These are phyloP conservation scores for Solanum dulcamara DNA, from an alignment of 257 asterid species.

Conservation along the genomic window DNA sequence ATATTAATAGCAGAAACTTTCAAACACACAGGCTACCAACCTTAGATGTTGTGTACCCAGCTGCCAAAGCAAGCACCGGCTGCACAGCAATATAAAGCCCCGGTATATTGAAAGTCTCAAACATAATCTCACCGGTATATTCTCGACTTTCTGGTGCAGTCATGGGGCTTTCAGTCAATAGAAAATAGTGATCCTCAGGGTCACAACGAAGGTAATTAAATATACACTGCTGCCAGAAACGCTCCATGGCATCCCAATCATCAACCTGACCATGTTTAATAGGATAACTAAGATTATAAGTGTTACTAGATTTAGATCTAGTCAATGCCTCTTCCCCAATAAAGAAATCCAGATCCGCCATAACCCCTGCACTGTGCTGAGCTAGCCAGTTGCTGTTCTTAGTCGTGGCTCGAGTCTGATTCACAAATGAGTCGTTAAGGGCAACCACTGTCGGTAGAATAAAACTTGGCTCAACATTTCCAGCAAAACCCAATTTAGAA, in stretches of 20 bases:
- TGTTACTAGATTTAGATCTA: conserved; percentile 59
- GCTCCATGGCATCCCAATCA: conserved; percentile 95
- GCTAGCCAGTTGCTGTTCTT: conserved; percentile 70
- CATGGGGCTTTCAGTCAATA: conserved; percentile 89
- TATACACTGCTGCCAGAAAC: conserved; percentile 95
- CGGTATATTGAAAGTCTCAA: conserved; percentile 89
- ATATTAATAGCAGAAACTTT: not conserved
- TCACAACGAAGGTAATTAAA: conserved; percentile 81
- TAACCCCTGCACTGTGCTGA: conserved; percentile 86
- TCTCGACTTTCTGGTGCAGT: conserved; percentile 94
- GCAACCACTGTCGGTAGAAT: conserved; percentile 76
- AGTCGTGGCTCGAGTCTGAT: conserved; percentile 49
- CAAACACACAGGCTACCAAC: conserved; percentile 24
- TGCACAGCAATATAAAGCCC: conserved; percentile 93
- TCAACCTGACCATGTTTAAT: conserved; percentile 85
- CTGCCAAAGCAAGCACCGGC: conserved; percentile 98
- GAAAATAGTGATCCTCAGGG: conserved; percentile 95
- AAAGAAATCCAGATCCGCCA: conserved; percentile 92
- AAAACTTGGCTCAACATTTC: conserved; percentile 93
- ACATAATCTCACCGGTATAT: conserved; percentile 93
- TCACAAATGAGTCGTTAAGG: conserved; percentile 67
- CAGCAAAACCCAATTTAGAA: conserved; percentile 97
- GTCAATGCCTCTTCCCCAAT: conserved; percentile 81
- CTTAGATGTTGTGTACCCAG: conserved; percentile 93
- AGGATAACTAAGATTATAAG: conserved; percentile 64